These are phyloP conservation scores for Carex cristatella DNA, from an alignment of 176 grass and related monocot species.

Conservation along the genomic window DNA sequence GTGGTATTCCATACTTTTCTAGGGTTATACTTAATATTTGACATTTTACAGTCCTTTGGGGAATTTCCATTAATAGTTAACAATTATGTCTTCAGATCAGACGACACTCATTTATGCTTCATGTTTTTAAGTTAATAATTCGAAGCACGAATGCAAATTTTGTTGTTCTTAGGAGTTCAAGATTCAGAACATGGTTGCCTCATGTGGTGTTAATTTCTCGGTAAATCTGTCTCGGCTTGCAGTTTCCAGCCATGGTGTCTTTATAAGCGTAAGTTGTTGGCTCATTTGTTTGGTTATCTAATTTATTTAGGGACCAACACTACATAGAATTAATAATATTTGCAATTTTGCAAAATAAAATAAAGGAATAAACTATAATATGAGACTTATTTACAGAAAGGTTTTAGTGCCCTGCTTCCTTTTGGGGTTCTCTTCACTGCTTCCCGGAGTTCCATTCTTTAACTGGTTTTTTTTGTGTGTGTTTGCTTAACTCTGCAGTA, in stretches of 20 bases:
- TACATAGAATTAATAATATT: not conserved
- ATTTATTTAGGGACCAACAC: not conserved
- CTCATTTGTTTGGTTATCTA: not conserved
- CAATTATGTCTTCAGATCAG: not conserved
- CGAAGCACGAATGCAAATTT: not conserved
- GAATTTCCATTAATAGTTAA: not conserved
- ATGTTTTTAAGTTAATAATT: not conserved
- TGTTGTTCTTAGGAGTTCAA: constrained; percentile 33
- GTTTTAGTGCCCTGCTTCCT: not conserved
- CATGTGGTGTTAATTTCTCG: constrained; percentile 23
- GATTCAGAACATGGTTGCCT: constrained; percentile 40
- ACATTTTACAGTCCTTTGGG: not conserved
- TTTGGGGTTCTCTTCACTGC: not conserved
- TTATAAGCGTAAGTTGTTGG: constrained; percentile 20
- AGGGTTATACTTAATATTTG: not conserved
- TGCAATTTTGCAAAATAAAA: not conserved
- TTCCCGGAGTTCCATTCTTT: not conserved
- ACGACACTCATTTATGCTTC: not conserved
- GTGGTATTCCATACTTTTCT: not conserved
- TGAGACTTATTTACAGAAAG: not conserved
- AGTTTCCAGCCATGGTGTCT: constrained; percentile 22
- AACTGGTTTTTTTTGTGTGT: not conserved
- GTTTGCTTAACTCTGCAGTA: constrained; percentile 20
- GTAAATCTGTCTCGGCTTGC: constrained; percentile 18
- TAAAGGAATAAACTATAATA: not conserved